Evolutionary conservation across 495 filamentous ascomycete genomes (phyloP).

Genomic region (Penicillium arizonense): DNA sequence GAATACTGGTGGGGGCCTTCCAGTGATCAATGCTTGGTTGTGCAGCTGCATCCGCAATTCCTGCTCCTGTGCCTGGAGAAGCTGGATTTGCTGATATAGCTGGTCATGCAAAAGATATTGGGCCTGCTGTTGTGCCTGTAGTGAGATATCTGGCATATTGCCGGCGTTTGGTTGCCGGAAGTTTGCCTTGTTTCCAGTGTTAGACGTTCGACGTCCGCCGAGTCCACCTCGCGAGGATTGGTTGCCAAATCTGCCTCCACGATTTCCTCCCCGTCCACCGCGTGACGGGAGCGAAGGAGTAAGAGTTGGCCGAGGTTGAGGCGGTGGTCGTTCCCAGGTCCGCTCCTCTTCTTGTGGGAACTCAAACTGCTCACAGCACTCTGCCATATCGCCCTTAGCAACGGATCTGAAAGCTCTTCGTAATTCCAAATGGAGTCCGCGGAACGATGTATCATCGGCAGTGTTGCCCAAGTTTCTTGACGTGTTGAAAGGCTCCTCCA

Average conservation of each 20-base stretch:
- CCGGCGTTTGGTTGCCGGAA: slow-evolving; percentile 35
- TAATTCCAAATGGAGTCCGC: slow-evolving; percentile 85
- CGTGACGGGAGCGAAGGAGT: slow-evolving; percentile 48
- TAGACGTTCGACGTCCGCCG: slow-evolving; percentile 55
- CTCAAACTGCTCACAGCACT: slow-evolving; percentile 80
- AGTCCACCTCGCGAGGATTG: slow-evolving; percentile 39
- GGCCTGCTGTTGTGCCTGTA: slow-evolving; percentile 49
- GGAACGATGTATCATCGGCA: slow-evolving; percentile 89
- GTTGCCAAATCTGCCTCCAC: slow-evolving; percentile 57
- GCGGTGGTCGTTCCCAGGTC: slow-evolving; percentile 68
- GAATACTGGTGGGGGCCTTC: slow-evolving; percentile 46
- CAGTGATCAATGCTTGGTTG: slow-evolving; percentile 54
- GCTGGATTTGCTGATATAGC: slow-evolving; percentile 61
- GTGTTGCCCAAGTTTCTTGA: slow-evolving; percentile 95
- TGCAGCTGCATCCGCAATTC: slow-evolving; percentile 61
- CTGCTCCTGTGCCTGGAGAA: slow-evolving; percentile 65
- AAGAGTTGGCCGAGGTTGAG: slow-evolving; percentile 59
- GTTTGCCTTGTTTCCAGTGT: slow-evolving; percentile 43
- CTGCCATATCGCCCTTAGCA: slow-evolving; percentile 68
- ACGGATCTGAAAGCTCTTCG: slow-evolving; percentile 82
- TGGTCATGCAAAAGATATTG: slow-evolving; percentile 57
- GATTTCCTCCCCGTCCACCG: slow-evolving; percentile 52
- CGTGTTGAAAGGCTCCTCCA: slow-evolving; percentile 95
- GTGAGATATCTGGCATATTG: slow-evolving; percentile 36
- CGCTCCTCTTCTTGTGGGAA: slow-evolving; percentile 83